Percentiles rank a stretch among this genome's conserved stretches.
Evolutionary conservation across 2,329 filamentous ascomycete genomes (phyloP).

Genomic region (Polytolypa hystricis): DNA sequence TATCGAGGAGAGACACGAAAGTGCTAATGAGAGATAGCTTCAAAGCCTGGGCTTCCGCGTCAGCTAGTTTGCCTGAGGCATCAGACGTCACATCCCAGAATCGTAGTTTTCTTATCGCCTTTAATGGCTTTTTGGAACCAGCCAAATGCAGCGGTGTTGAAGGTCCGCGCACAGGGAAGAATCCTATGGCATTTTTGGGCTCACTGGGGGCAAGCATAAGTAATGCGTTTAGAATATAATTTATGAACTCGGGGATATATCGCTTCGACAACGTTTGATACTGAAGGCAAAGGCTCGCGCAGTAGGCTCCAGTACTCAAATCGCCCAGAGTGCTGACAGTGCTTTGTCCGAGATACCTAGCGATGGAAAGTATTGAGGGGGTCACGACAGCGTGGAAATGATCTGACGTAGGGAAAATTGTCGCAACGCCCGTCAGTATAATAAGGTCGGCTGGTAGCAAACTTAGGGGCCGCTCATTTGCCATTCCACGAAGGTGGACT

Average conservation of each 20-base stretch:
- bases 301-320: constrained; percentile 61
- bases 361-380: constrained; percentile 75
- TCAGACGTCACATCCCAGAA: constrained; percentile 46
- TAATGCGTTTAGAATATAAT: constrained; percentile 67
- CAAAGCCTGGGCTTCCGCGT: constrained; percentile 26
- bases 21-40: constrained; percentile 53
- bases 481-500: constrained; percentile 50
- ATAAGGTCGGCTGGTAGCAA: constrained; percentile 60
- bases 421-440: constrained; percentile 70
- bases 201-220: constrained; percentile 52
- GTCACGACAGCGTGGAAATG: constrained; percentile 95
- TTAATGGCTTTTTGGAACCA: constrained; percentile 17
- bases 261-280: constrained; percentile 77
- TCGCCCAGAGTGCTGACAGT: constrained; percentile 55
- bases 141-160: constrained; percentile 41
- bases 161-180: constrained; percentile 52
- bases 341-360: constrained; percentile 70
- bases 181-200: constrained; percentile 36
- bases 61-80: constrained; percentile 9
- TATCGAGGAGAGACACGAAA: constrained; percentile 53
- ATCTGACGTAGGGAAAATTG: constrained; percentile 88
- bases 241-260: constrained; percentile 79
- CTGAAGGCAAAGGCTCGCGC: constrained; percentile 67
- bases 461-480: constrained; percentile 42
- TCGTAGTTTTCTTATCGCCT: constrained; percentile 41